These are phyloP conservation scores for Naganishia randhawae DNA, from an alignment of 768 basidiomycete genomes.

Conservation along the genomic window DNA sequence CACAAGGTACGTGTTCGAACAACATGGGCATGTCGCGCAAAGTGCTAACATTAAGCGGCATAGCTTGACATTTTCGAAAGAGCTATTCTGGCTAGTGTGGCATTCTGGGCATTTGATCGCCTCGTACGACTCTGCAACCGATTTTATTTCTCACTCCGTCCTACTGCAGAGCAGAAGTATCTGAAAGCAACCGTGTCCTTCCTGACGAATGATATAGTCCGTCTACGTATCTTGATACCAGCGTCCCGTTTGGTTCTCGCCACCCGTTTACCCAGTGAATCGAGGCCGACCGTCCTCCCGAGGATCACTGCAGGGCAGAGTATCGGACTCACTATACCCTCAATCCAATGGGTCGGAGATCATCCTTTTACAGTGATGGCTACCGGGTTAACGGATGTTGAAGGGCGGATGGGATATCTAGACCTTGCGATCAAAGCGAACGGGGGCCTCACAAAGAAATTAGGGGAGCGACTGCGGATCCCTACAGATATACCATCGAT, in stretches of 20 bases:
- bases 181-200: background rate
- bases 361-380: conserved; percentile 16
- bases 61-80: conserved; percentile 12
- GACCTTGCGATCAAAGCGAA: conserved; percentile 20
- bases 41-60: too few species aligned
- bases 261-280: background rate
- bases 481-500: background rate
- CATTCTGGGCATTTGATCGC: conserved; percentile 19
- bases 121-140: background rate
- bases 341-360: conserved; percentile 3
- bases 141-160: background rate
- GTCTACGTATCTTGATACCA: background rate
- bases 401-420: background rate
- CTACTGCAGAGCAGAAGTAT: too few species aligned
- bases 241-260: background rate
- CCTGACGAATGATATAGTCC: background rate
- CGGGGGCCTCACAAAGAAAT: conserved; percentile 3
- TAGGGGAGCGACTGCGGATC: background rate
- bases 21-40: background rate
- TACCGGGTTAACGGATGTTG: background rate
- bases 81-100: conserved; percentile 1
- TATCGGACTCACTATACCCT: conserved; percentile 1
- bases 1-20: background rate
- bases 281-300: background rate
- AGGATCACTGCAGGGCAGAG: conserved; percentile 11